These are phyloP conservation scores for Aurinia saxatilis DNA, from an alignment of 345 rosid genomes.

Conservation along the genomic window DNA sequence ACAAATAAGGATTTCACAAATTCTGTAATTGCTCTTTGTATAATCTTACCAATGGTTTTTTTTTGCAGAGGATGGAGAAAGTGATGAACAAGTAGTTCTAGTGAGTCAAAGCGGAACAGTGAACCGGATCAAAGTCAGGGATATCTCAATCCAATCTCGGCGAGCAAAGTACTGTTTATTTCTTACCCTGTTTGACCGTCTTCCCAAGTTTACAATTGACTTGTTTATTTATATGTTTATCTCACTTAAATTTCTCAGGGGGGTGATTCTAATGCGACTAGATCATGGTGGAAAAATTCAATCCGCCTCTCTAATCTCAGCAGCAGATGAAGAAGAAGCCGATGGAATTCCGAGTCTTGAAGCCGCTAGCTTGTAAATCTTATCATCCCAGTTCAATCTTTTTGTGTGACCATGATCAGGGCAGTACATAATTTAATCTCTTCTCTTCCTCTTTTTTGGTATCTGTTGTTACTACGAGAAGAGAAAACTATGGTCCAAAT, in stretches of 20 bases:
- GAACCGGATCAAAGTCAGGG: constrained; percentile 85
- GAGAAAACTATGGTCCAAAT: constrained; percentile 11
- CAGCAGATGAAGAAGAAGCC: constrained; percentile 37
- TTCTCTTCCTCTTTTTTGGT: constrained; percentile 6
- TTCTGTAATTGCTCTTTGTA: neutral
- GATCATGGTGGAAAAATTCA: constrained; percentile 91
- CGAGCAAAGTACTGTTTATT: constrained; percentile 52
- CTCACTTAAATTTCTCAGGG: constrained; percentile 38
- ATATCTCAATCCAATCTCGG: constrained; percentile 86
- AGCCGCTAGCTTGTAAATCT: constrained; percentile 21
- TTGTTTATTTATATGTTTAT: neutral
- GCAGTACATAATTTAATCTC: constrained; percentile 2
- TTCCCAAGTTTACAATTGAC: neutral
- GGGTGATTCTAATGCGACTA: constrained; percentile 87
- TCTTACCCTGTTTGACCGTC: neutral
- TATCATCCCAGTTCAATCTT: neutral
- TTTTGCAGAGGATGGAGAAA: constrained; percentile 71
- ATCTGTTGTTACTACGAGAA: neutral
- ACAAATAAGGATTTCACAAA: neutral
- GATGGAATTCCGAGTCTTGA: constrained; percentile 24
- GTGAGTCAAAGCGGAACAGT: constrained; percentile 94
- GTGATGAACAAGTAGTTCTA: constrained; percentile 87
- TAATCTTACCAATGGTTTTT: neutral
- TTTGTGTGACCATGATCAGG: neutral
- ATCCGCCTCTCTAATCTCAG: constrained; percentile 78